Evolutionary conservation across 78 protist species (phyloP), one percentile per base, ranked within the genome.

Genomic region (Pigoraptor vietnamica): DNA sequence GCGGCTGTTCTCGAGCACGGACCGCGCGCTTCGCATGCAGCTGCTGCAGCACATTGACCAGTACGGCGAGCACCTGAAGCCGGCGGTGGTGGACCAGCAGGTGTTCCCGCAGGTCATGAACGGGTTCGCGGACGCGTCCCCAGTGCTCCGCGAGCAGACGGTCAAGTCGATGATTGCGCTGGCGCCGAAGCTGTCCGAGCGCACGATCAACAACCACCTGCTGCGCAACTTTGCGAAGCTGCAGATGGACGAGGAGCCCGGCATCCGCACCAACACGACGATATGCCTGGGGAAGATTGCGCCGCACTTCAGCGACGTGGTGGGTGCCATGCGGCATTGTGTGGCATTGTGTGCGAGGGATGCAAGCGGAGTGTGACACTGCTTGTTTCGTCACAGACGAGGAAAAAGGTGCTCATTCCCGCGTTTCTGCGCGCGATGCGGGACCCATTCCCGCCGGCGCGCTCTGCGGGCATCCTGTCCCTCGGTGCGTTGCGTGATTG

Each of bases 181-280:
- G 24, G 96, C 95, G 19, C 97, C 97, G 37, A 94, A 94, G 93
- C 90, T 87, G 34, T 32, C 56, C n/a, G 95, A 91, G 36, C 90
- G 88, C 39, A 91, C 93, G 0, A 87, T 96, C 92, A 91, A 83
- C 38, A 36, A 81, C 33, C 95, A 93, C 79, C 40, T 95, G 29
- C 37, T 95, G 37, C 56, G 90, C 34, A 39, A 94, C 88, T 88
- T 96, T 32, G 96, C 97, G 25, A 88, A 92, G 37, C 82, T 95
- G 38, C 98, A 95, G 89, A 84, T 93, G 87, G 98, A 95, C 89
- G 91, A 37, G 10, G 94, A 88, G 82, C 94, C 96, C 0, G 94
- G 95, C 48, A 95, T 96, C 32, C 93, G 98, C 40, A 92, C 95
- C n/a, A 95, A 96, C 87, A 96, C 98, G 1, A 95, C 98, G 56